Evolutionary conservation across 345 rosid species (phyloP).

Genomic region (Physaria fendleri): DNA sequence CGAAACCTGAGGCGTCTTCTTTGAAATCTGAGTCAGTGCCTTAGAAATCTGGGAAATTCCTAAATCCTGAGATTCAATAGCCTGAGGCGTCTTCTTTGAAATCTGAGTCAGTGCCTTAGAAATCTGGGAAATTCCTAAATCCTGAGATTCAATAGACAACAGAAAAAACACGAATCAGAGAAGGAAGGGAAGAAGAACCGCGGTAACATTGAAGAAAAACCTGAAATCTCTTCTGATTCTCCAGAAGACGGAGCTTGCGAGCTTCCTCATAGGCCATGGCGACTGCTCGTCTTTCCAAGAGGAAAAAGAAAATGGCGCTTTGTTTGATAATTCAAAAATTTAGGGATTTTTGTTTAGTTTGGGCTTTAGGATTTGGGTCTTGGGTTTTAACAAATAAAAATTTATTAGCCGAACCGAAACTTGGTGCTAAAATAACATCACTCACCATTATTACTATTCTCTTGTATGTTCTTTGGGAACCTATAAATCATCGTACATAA

Average conservation of each 20-base stretch:
- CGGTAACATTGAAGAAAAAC: conserved; percentile 9
- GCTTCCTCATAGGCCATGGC: conserved; percentile 37
- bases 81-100: conserved; percentile 26
- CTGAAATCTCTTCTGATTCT: conserved; percentile 43
- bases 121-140: conserved; percentile 32
- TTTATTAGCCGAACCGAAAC: not conserved
- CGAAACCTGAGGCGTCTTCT: conserved; percentile 22
- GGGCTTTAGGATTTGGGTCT: not conserved
- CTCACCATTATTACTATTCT: conserved; percentile 3
- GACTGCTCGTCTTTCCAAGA: not conserved
- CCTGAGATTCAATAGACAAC: conserved; percentile 19
- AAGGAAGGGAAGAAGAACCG: not conserved
- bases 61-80: conserved; percentile 38
- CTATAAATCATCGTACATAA: conserved; percentile 16
- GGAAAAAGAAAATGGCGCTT: conserved; percentile 6
- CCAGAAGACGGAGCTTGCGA: conserved; percentile 40
- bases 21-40: conserved; percentile 17
- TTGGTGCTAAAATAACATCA: not conserved
- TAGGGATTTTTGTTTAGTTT: not conserved
- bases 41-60: conserved; percentile 30
- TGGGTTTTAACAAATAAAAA: not conserved
- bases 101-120: conserved; percentile 18
- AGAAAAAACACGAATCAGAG: not conserved
- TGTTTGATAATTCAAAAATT: not conserved
- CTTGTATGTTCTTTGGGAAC: not conserved